phyloP scores from a whole-genome alignment of 2,329 filamentous ascomycete genomes.

The Aspergillus sp. region DNA sequence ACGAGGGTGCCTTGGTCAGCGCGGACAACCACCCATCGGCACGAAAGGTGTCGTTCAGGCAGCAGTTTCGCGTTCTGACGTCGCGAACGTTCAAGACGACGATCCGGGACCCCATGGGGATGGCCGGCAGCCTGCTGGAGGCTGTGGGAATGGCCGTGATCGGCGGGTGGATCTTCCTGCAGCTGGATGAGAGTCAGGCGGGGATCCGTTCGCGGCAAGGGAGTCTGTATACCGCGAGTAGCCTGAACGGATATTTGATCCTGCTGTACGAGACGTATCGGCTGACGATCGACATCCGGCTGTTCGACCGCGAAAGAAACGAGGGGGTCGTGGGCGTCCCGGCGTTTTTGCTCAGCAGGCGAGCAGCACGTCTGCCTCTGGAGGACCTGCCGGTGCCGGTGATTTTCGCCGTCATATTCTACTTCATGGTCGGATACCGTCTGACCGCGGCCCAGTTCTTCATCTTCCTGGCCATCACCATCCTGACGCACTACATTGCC shows the following conservation, averaged over 20 bases:
- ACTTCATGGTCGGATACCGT: constrained; percentile 76
- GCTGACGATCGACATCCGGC: constrained; percentile 69
- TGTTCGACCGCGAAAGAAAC: constrained; percentile 73
- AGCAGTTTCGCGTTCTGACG: constrained; percentile 66
- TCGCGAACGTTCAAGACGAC: constrained; percentile 69
- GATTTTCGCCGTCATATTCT: constrained; percentile 68
- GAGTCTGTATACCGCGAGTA: constrained; percentile 69
- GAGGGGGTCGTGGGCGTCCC: constrained; percentile 71
- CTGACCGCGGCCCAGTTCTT: constrained; percentile 65
- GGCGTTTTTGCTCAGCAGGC: constrained; percentile 68
- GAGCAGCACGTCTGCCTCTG: constrained; percentile 66
- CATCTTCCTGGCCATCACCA: constrained; percentile 66
- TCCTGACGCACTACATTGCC: constrained; percentile 72
- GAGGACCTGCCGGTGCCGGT: constrained; percentile 74
- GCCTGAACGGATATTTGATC: constrained; percentile 73
- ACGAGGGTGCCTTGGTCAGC: background rate
- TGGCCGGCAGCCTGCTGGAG: constrained; percentile 68
- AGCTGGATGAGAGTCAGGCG: constrained; percentile 63
- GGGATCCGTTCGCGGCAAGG: constrained; percentile 74
- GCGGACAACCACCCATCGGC: constrained; percentile 5
- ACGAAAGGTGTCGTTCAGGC: constrained; percentile 57
- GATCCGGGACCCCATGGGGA: constrained; percentile 73
- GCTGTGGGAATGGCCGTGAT: constrained; percentile 70
- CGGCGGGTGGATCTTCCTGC: constrained; percentile 70
- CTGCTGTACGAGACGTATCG: constrained; percentile 75